Percentiles rank a stretch among this genome's conserved stretches.
Conservation (phyloP, 306 rosid genomes). For the Hylodesmum podocarpum region DNA sequence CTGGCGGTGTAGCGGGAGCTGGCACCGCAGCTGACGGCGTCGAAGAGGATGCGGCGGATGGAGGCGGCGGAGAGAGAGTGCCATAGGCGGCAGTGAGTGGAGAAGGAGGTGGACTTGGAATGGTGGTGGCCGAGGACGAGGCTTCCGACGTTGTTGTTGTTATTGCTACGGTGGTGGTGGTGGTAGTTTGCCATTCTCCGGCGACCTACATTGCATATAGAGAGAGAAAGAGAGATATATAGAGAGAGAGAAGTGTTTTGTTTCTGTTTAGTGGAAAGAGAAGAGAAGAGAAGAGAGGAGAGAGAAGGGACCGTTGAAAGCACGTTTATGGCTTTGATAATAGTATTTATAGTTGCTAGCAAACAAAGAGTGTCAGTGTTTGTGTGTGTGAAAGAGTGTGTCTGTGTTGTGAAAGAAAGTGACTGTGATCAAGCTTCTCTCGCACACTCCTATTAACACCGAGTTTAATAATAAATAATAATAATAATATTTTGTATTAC, state of each 20-base stretch:
- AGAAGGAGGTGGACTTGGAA: conserved; percentile 22
- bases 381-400: background rate
- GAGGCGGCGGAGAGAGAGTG: conserved; percentile 61
- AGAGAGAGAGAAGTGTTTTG: background rate
- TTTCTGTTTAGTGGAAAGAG: background rate
- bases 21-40: conserved; percentile 86
- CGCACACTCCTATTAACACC: background rate
- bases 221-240: background rate
- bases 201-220: conserved; percentile 48
- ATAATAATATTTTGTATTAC: too few species aligned
- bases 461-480: too few species aligned
- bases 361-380: background rate
- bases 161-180: too few species aligned
- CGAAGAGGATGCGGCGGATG: conserved; percentile 65
- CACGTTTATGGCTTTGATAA: background rate
- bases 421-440: background rate
- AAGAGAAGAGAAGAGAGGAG: background rate
- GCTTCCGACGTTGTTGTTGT: conserved; percentile 65
- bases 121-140: conserved; percentile 54
- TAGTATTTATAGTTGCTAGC: background rate
- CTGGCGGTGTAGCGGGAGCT: conserved; percentile 51
- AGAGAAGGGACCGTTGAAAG: conserved; percentile 31
- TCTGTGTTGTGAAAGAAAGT: background rate
- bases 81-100: conserved; percentile 57
- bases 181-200: conserved; percentile 66